phyloP scores from a whole-genome alignment of 2,329 filamentous ascomycete species.

The Boeremia lycopersici region DNA sequence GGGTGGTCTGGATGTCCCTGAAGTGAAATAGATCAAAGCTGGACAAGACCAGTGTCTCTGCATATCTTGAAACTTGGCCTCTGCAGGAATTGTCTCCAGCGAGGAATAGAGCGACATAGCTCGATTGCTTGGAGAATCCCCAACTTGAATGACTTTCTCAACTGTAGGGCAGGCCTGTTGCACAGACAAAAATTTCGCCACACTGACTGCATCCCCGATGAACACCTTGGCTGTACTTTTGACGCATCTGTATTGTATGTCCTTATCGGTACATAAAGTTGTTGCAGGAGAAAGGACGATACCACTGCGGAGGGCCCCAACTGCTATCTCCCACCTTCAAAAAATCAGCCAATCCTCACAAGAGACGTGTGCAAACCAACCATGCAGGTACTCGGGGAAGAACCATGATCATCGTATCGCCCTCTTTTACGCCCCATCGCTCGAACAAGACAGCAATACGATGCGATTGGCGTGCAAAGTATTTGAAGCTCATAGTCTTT shows the following conservation, averaged over 20 bases:
- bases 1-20: slow-evolving; percentile 13
- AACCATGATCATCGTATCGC: slow-evolving; percentile 8
- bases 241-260: slow-evolving; percentile 9
- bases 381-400: slow-evolving; percentile 14
- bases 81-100: not conserved
- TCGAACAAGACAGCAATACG: slow-evolving; percentile 8
- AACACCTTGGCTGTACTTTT: slow-evolving; percentile 7
- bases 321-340: slow-evolving; percentile 8
- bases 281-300: slow-evolving; percentile 4
- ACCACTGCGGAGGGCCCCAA: slow-evolving; percentile 11
- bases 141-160: not conserved
- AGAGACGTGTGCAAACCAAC: not conserved
- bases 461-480: slow-evolving; percentile 10
- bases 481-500: slow-evolving; percentile 1
- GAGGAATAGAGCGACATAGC: not conserved
- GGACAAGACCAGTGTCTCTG: slow-evolving; percentile 1
- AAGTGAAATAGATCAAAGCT: slow-evolving; percentile 10
- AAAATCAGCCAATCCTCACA: not conserved
- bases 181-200: not conserved
- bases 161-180: not conserved
- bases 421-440: not conserved
- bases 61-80: not conserved
- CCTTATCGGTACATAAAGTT: slow-evolving; percentile 8
- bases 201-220: slow-evolving; percentile 9
- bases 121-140: not conserved